Evolutionary conservation across 139 green algal genomes (phyloP), one percentile per base, ranked within the genome.

Genomic region (Microglena sp.): DNA sequence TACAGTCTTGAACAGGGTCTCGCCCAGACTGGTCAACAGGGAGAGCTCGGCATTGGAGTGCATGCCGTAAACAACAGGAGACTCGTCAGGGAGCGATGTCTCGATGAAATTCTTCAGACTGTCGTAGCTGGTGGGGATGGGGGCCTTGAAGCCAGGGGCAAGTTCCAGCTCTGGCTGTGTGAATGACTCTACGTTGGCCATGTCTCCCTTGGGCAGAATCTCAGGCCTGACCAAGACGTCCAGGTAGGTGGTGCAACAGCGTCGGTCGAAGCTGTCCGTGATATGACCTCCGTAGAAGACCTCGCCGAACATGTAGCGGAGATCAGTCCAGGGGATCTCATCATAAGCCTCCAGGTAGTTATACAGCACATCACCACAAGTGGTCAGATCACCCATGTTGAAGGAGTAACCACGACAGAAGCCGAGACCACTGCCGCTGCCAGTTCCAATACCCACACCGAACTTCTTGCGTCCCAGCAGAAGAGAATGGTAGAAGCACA

Each of bases 401-500:
- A 94, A 94, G 22, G 78, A 87, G 80, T 94, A 95, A 64, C 76
- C 77, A 58, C 89, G 77, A 79, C 87, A 94, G 83, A 92, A 95
- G 62, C 89, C 89, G 26, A 95, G 80, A 29, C 87, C 89, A 5
- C 75, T 86, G 67, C 89, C 89, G 2, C 72, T 79, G 46, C 87
- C 87, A 11, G 80, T 86, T 45, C 87, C 87, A 64, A 94, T 91
- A 36, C 87, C 87, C 18, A 86, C 79, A 40, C 87, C 87, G 73
- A 94, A 92, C 78, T 94, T 94, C 79, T 94, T 94, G 56, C 87
- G 82, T 11, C 87, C 87, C 31, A 94, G 76, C 50, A 94, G 82
- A 64, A 94, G 71, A n/a, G 82, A 90, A 72, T 94, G 87, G 77
- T 92, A 94, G 79, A 94, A 94, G 84, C 87, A 94, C 33, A 94